These are phyloP conservation scores for Candida silvatica DNA, from an alignment of 805 yeast species.

Conservation along the genomic window DNA sequence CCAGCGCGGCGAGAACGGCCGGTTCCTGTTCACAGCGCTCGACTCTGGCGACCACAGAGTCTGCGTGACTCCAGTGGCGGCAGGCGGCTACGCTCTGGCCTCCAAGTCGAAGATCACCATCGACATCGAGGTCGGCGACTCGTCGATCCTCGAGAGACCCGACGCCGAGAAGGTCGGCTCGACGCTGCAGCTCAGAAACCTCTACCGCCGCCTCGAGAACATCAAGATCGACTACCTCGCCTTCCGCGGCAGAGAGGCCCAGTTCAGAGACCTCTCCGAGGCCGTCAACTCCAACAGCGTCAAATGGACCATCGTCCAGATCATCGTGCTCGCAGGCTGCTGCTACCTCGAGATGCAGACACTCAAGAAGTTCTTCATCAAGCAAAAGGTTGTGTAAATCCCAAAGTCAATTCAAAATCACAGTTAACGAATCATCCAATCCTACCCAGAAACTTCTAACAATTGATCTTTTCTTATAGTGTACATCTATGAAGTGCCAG, in stretches of 20 bases:
- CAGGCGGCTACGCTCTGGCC: slow-evolving; percentile 30
- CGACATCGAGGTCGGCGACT: slow-evolving; percentile 61
- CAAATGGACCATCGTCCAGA: slow-evolving; percentile 66
- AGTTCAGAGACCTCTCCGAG: slow-evolving; percentile 74
- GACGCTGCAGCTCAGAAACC: slow-evolving; percentile 1
- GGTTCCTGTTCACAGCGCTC: slow-evolving; percentile 72
- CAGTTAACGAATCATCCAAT: no score
- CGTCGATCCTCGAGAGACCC: slow-evolving; percentile 40
- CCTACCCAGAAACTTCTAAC: neutral
- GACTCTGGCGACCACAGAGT: slow-evolving; percentile 82
- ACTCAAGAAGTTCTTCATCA: slow-evolving; percentile 74
- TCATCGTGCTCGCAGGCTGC: slow-evolving; percentile 55
- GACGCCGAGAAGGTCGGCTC: slow-evolving; percentile 1
- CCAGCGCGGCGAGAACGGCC: slow-evolving; percentile 51
- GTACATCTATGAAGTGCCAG: no score
- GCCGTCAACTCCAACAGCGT: slow-evolving; percentile 64
- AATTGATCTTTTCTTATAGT: neutral
- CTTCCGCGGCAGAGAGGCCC: slow-evolving; percentile 61
- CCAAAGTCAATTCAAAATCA: neutral
- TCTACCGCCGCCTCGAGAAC: slow-evolving; percentile 43
- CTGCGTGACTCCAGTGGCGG: slow-evolving; percentile 45
- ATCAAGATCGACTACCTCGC: slow-evolving; percentile 58
- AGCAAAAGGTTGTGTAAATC: slow-evolving; percentile 74
- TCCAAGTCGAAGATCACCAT: slow-evolving; percentile 49
- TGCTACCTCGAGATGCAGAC: slow-evolving; percentile 73